Percentiles rank a stretch among this genome's conserved stretches.
Evolutionary conservation across 2,329 filamentous ascomycete species (phyloP).

Genomic region (Fusarium neocosmosporiellum): DNA sequence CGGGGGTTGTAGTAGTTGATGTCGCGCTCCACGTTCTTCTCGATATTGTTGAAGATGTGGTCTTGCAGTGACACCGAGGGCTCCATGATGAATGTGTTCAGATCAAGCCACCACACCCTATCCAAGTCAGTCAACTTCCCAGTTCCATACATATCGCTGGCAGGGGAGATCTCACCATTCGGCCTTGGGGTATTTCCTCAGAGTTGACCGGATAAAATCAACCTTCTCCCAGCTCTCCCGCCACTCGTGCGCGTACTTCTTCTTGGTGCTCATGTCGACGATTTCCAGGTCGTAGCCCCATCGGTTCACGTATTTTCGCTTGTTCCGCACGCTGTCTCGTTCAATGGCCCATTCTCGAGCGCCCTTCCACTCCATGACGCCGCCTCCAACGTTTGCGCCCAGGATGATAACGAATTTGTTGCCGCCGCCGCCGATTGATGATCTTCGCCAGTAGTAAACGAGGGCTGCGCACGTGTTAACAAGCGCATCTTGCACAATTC

Average conservation of each 20-base stretch:
- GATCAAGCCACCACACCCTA: slow-evolving; percentile 99
- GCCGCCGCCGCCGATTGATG: slow-evolving; percentile 81
- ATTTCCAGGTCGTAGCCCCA: slow-evolving; percentile 98
- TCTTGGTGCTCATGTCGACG: slow-evolving; percentile 98
- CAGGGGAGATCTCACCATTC: slow-evolving; percentile 78
- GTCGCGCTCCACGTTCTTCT: slow-evolving; percentile 84
- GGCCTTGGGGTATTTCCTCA: slow-evolving; percentile 93
- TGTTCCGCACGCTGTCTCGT: slow-evolving; percentile 94
- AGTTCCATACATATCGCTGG: not conserved
- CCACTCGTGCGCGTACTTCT: slow-evolving; percentile 98
- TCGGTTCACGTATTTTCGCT: slow-evolving; percentile 83
- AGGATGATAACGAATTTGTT: slow-evolving; percentile 94
- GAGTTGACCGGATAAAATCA: slow-evolving; percentile 86
- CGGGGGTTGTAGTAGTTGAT: slow-evolving; percentile 97
- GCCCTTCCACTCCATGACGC: slow-evolving; percentile 99
- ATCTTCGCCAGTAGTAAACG: slow-evolving; percentile 75
- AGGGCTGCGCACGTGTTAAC: slow-evolving; percentile 43
- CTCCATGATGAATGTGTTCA: slow-evolving; percentile 99
- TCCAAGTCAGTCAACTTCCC: slow-evolving; percentile 49
- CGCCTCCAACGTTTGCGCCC: slow-evolving; percentile 92
- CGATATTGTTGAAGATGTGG: slow-evolving; percentile 88
- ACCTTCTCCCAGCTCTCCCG: slow-evolving; percentile 99
- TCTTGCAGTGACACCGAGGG: slow-evolving; percentile 87
- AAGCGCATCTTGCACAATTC: not conserved
- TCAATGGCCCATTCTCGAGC: slow-evolving; percentile 98